Base-by-base conservation (phyloP, 345 rosid genomes). In the Aquilaria yunnanensis region DNA sequence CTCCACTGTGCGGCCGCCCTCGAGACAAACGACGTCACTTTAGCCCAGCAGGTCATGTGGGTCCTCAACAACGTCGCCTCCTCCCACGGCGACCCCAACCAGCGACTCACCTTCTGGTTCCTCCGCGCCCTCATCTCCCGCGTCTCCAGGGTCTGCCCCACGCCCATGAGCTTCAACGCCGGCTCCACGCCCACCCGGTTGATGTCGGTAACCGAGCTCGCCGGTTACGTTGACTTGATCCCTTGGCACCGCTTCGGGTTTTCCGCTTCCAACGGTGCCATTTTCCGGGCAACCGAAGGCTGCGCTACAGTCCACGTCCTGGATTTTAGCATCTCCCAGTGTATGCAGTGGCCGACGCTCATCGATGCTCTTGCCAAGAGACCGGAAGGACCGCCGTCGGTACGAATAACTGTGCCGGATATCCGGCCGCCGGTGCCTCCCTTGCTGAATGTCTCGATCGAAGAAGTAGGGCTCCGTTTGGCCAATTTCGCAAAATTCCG, bases 31-130 rank as follows among this genome's bases (percentile, higher is more conserved):
- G 93, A 86, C 33, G 85, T 82, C 56, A 86, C 93, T 48, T 68
- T 86, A 58, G 93, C 87, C 29, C 93, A 83, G 12, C 92, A 86
- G 59, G 89, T 86, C 60, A 86, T 86, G 93, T 86, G 93, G 93
- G 93, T 86, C 59, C 89, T 86, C 67, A 83, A 86, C 63, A 86
- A 86, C 62, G 85, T 86, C 55, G 89, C 93, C 37, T 86, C 93
- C 31, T 52, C 74, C 16, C 61, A 63, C 1, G 89, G 89, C 33
- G 93, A 83, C 74, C 89, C 87, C 5, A 86, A 86, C 71, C 85
- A 83, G 61, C 78, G 89, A 67, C 84, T 86, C 56, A 56, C 89
- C 47, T 73, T 83, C 3, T 81, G 87, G 83, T 86, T 83, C 48
- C 61, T 86, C 10, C 74, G 77, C 67, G 93, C 93, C 41, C 78